These are phyloP conservation scores for Chytriomyces hyalinus DNA, from an alignment of 192 early-diverging fungal genomes.

Conservation along the genomic window DNA sequence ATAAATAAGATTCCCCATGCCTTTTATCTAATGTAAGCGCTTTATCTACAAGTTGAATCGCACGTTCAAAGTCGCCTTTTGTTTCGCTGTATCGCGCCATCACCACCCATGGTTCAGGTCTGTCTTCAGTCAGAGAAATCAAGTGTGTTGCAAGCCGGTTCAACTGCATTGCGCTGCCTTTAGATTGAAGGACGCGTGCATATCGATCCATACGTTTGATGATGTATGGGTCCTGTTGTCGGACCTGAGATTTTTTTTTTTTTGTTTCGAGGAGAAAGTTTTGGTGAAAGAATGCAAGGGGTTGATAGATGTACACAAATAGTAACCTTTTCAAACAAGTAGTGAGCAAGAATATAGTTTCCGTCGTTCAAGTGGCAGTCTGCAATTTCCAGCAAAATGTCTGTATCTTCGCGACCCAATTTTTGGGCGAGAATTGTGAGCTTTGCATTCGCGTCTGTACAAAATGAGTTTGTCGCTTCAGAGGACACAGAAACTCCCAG, in stretches of 20 bases:
- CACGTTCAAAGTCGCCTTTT: constrained; percentile 20
- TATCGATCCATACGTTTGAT: constrained; percentile 23
- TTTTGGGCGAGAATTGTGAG: background rate
- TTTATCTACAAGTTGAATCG: constrained; percentile 19
- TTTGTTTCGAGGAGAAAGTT: background rate
- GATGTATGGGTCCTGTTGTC: constrained; percentile 18
- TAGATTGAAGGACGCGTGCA: constrained; percentile 14
- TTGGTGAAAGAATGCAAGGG: background rate
- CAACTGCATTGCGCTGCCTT: constrained; percentile 3
- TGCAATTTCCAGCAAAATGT: constrained; percentile 11
- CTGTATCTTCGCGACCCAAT: background rate
- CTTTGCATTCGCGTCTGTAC: background rate
- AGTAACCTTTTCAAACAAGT: background rate
- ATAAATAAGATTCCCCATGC: constrained; percentile 4
- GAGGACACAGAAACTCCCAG: background rate
- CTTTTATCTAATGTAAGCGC: constrained; percentile 1
- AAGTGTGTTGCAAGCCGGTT: constrained; percentile 14
- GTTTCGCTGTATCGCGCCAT: constrained; percentile 24
- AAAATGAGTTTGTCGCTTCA: background rate
- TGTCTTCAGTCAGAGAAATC: background rate
- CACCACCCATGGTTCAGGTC: constrained; percentile 30
- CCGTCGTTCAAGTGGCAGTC: constrained; percentile 8
- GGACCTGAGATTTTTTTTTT: constrained; percentile 3
- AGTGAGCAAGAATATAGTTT: background rate
- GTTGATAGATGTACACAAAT: background rate